phyloP scores from a whole-genome alignment of 352 stramenopile genomes.

The Pythium rishiriense region DNA sequence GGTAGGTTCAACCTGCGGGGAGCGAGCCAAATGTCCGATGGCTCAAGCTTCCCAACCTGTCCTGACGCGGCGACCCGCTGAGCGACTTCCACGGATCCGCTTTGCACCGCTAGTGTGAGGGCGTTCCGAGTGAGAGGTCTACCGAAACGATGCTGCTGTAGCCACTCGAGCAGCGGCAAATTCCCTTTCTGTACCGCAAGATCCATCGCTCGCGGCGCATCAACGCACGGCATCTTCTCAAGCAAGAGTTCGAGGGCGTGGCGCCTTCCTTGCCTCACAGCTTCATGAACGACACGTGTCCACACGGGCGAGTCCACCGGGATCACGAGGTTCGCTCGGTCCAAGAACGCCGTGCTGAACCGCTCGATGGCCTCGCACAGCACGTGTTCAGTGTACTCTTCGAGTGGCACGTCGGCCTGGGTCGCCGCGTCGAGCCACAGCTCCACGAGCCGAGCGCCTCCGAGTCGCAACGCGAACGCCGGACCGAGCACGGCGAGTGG shows the following conservation, averaged over 20 bases:
- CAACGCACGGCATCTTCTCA: background rate
- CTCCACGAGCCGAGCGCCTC: background rate
- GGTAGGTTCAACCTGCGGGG: too few relatives aligned
- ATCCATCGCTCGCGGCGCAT: background rate
- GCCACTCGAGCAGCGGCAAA: background rate
- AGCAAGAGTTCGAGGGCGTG: background rate
- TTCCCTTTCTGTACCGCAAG: constrained; percentile 3
- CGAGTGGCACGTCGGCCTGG: background rate
- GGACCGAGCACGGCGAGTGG: constrained; percentile 1
- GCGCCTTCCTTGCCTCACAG: background rate
- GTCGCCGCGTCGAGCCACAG: constrained; percentile 2
- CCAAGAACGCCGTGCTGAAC: background rate
- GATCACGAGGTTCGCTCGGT: background rate
- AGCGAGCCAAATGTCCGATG: too few relatives aligned
- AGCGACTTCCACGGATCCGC: constrained; percentile 7
- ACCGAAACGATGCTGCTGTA: background rate
- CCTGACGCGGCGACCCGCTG: too few relatives aligned
- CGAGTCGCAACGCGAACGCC: background rate
- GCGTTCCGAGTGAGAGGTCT: background rate
- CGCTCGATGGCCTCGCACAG: background rate
- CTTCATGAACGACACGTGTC: background rate
- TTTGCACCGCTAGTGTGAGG: background rate
- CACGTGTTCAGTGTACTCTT: background rate
- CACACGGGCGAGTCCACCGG: background rate
- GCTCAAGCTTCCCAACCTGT: too few relatives aligned